phyloP scores from a whole-genome alignment of 495 filamentous ascomycete genomes.

The Glonium stellatum region DNA sequence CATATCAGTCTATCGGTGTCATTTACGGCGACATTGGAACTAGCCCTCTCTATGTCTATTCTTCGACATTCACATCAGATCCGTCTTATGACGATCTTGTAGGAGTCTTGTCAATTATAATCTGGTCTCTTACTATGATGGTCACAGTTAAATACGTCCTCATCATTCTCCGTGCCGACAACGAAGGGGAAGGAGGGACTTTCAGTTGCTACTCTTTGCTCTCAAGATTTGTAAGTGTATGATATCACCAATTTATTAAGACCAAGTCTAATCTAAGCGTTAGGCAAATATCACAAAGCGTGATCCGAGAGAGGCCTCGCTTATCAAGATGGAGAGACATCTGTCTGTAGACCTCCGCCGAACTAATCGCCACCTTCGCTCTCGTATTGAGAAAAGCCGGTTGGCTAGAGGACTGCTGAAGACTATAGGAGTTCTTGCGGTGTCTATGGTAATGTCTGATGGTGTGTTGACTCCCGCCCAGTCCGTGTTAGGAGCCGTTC shows the following conservation, averaged over 20 bases:
- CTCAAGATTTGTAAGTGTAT: conserved; percentile 51
- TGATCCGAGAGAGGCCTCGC: conserved; percentile 25
- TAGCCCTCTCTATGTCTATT: conserved; percentile 65
- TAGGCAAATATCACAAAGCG: conserved; percentile 26
- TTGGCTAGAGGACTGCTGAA: conserved; percentile 51
- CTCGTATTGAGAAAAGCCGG: conserved; percentile 50
- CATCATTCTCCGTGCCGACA: conserved; percentile 63
- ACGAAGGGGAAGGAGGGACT: conserved; percentile 72
- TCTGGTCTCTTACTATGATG: conserved; percentile 68
- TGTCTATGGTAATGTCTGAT: conserved; percentile 62
- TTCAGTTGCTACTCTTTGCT: conserved; percentile 68
- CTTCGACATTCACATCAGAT: conserved; percentile 55
- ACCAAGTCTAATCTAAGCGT: not conserved
- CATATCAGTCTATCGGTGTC: conserved; percentile 64
- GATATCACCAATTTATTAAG: not conserved
- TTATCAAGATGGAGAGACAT: conserved; percentile 52
- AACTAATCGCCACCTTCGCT: conserved; percentile 47
- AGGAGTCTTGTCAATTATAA: conserved; percentile 63
- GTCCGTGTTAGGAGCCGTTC: conserved; percentile 61
- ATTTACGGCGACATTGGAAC: conserved; percentile 78
- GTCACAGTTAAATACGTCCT: conserved; percentile 68
- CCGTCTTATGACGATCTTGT: conserved; percentile 57
- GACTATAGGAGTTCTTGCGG: conserved; percentile 61
- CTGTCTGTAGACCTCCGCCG: conserved; percentile 46
- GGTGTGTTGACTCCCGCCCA: conserved; percentile 63